Evolutionary conservation across 192 early-diverging fungal species (phyloP).

Genomic region (Backusella morwellensis): DNA sequence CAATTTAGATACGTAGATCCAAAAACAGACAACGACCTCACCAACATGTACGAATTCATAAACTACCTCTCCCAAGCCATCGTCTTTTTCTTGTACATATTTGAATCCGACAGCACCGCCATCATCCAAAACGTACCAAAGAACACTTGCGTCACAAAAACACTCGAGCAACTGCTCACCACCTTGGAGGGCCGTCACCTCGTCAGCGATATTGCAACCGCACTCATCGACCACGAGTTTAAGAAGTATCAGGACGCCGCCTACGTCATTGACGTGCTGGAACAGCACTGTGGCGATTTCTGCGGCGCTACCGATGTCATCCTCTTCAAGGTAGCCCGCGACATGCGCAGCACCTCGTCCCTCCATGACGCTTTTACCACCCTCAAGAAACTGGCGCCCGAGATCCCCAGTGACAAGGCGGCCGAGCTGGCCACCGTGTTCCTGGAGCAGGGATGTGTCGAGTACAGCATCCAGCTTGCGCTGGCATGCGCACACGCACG

Average conservation of each 20-base stretch:
- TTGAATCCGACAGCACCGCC: neutral
- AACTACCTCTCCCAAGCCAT: neutral
- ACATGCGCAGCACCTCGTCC: neutral
- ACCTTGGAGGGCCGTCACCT: conserved; percentile 1
- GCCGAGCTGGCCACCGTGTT: neutral
- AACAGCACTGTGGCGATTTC: neutral
- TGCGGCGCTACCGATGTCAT: conserved; percentile 1
- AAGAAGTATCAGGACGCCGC: neutral
- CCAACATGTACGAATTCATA: neutral
- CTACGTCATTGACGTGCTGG: conserved; percentile 2
- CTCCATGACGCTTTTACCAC: neutral
- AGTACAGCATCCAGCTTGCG: neutral
- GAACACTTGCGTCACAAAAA: neutral
- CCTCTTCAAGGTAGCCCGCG: neutral
- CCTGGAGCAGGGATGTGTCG: neutral
- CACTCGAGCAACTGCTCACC: neutral
- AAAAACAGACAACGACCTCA: neutral
- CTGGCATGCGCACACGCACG: neutral
- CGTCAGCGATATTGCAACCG: neutral
- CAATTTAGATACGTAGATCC: neutral
- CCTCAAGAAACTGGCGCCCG: neutral
- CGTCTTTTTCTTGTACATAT: neutral
- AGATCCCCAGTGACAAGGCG: neutral
- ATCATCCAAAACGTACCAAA: neutral
- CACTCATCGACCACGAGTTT: neutral